These are phyloP conservation scores for Colletotrichum siamense DNA, from an alignment of 2,329 filamentous ascomycete genomes.

Conservation along the genomic window DNA sequence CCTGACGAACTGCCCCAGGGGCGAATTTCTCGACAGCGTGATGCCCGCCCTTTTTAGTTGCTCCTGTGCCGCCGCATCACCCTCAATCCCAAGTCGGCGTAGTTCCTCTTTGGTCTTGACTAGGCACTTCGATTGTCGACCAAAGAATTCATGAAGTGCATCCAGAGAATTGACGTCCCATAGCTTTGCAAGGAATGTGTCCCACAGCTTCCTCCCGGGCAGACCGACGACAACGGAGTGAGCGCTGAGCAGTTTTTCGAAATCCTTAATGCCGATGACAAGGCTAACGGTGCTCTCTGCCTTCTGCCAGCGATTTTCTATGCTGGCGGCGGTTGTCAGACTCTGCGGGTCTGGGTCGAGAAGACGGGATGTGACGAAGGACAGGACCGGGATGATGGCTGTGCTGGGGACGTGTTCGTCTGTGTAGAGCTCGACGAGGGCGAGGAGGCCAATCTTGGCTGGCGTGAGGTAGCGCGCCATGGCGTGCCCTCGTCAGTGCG, in stretches of 20 bases:
- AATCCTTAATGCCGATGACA: constrained; percentile 61
- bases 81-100: constrained; percentile 56
- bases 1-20: constrained; percentile 81
- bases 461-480: constrained; percentile 91
- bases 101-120: constrained; percentile 67
- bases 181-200: constrained; percentile 79
- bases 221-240: constrained; percentile 60
- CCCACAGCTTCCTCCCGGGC: constrained; percentile 85
- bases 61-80: constrained; percentile 38
- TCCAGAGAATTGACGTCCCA: constrained; percentile 88
- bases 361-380: constrained; percentile 78
- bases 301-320: constrained; percentile 48
- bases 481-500: background rate
- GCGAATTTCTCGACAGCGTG: constrained; percentile 74
- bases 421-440: constrained; percentile 82
- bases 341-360: constrained; percentile 51
- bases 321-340: constrained; percentile 28
- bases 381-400: constrained; percentile 77
- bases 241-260: constrained; percentile 61
- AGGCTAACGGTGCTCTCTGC: constrained; percentile 57
- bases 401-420: constrained; percentile 71
- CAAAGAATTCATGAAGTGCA: constrained; percentile 79
- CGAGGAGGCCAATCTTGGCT: constrained; percentile 82
- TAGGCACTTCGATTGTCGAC: constrained; percentile 61
- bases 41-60: constrained; percentile 51